Base-by-base conservation (phyloP, 352 stramenopile species). In the Globisporangium nagaii region DNA sequence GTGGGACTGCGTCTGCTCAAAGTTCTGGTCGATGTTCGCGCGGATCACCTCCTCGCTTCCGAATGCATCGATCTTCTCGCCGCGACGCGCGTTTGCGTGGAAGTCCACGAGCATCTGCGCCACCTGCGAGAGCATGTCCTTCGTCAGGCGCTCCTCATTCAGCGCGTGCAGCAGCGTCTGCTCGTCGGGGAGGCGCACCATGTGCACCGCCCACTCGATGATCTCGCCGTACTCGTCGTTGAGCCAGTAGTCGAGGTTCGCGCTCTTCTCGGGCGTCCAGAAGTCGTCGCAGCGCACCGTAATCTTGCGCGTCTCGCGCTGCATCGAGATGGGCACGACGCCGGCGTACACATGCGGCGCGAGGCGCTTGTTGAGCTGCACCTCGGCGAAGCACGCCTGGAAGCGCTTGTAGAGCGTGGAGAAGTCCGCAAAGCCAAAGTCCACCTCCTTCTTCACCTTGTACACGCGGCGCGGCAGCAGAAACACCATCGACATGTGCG, bases 401-500 rank as follows among this genome's bases (percentile, higher is more conserved):
- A 90, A 87, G 35, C 79, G 74, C 60, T 85, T 84, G 60, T 74
- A 81, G 13, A 90, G 72, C 46, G 74, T 85, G 10, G 74, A 82
- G 37, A 87, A 90, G 59, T 90, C 79, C 7, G 67, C 75, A 53
- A 90, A 90, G 5, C 76, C 79, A 44, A 87, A 87, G 51, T 87
- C 58, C 48, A 90, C 79, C n/a, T 64, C 41, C 54, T 87, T 90
- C 62, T 90, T 90, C 42, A 90, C 48, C 65, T 90, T 90, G 55
- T 85, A 87, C 36, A 90, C 79, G 41, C 71, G 71, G 12, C 77
- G 28, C 0, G 74, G 70, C 37, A 86, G 65, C 36, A 84, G 22
- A 39, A 86, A 78, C 1, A 87, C 76, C 75, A 90, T 81, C 31
- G 79, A 90, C 66, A 90, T 73, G 68, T 90, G 79, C 56, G 79